A percentile compares a stretch with the other conserved stretches of the same genome.
phyloP scores from a whole-genome alignment of 257 asterid genomes.

The Solanum clarkiae region DNA sequence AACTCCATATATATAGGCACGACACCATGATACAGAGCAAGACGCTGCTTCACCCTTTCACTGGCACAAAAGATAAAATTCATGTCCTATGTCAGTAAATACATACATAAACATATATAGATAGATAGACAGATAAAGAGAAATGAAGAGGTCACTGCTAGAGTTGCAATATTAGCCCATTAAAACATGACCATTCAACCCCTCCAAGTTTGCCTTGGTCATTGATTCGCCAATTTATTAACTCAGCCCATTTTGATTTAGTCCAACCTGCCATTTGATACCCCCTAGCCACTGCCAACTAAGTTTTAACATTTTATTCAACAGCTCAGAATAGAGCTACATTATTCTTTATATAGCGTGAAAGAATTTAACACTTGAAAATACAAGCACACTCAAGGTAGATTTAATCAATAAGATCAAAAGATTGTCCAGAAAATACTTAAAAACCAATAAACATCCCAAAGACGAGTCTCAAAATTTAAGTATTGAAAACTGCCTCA shows the following conservation, averaged over 20 bases:
- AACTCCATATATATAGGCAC: conserved; percentile 83
- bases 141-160: neutral
- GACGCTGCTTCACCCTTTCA: conserved; percentile 84
- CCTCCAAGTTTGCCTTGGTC: neutral
- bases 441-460: neutral
- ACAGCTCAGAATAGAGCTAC: neutral
- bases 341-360: neutral
- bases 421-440: neutral
- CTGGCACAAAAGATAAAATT: conserved; percentile 20
- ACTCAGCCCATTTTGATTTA: neutral
- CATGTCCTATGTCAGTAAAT: neutral
- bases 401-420: neutral
- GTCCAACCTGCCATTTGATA: too few species aligned
- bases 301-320: neutral
- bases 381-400: neutral
- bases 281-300: neutral
- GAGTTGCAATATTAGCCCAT: neutral
- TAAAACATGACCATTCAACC: neutral
- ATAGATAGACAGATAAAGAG: neutral
- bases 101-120: neutral
- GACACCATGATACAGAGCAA: conserved; percentile 81
- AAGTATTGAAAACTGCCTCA: neutral
- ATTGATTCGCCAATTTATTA: neutral
- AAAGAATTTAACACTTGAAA: neutral
- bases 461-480: neutral